A percentile compares a stretch with the other conserved stretches of the same genome.
These are phyloP conservation scores for Sphagnum magellanicum DNA, from an alignment of 228 moss, liverwort and hornwort species.

Conservation along the genomic window DNA sequence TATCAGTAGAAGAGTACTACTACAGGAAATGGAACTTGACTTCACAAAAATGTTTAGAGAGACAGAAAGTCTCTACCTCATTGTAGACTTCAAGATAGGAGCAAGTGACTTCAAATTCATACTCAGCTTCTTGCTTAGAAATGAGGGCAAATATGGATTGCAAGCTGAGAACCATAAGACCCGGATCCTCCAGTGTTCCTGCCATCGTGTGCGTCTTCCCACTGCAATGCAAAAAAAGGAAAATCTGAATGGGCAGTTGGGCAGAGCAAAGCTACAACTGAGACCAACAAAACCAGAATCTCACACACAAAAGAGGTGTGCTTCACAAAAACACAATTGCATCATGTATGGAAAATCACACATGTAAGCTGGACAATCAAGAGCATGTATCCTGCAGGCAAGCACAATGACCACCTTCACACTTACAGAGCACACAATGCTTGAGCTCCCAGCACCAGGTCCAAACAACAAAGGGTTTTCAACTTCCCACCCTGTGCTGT, in stretches of 20 bases:
- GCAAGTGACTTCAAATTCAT: constrained; percentile 46
- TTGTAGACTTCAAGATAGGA: constrained; percentile 54
- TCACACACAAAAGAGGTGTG: not conserved
- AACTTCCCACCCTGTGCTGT: not conserved
- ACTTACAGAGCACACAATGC: too few species aligned
- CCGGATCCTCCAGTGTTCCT: constrained; percentile 45
- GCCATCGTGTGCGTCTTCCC: constrained; percentile 57
- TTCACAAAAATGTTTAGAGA: not conserved
- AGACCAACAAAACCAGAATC: too few species aligned
- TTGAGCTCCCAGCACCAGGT: too few species aligned
- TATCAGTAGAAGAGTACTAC: not conserved
- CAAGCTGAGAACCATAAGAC: constrained; percentile 47
- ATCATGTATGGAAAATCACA: not conserved
- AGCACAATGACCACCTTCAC: too few species aligned
- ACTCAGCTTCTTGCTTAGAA: constrained; percentile 30
- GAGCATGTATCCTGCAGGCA: not conserved
- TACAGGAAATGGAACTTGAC: not conserved
- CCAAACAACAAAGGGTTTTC: not conserved
- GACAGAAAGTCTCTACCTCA: constrained; percentile 14
- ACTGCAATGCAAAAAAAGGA: constrained; percentile 13
- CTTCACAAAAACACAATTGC: not conserved
- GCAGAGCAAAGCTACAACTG: too few species aligned
- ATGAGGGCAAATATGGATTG: constrained; percentile 44
- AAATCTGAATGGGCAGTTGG: too few species aligned
- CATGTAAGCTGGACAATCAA: not conserved